Base-by-base conservation (phyloP, 2,329 filamentous ascomycete genomes). In the Trichoderma atroviride region DNA sequence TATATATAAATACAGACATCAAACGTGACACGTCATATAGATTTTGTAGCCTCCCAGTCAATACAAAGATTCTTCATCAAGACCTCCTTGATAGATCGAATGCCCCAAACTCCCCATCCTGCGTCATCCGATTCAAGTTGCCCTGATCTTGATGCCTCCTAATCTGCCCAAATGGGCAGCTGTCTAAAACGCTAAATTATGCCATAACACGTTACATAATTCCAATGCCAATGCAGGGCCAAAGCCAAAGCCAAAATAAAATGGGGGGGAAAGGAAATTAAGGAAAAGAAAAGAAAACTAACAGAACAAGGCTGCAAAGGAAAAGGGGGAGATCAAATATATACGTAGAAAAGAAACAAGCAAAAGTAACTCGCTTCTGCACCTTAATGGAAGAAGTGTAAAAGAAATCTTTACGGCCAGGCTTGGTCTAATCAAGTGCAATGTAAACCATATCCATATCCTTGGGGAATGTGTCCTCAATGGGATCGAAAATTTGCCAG, bases 361-460 rank as follows among this genome's bases (percentile, higher is more conserved):
- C 10, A n/a, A 29, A 33, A 24, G 16, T 31, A n/a, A 13, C 55
- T 40, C 29, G 52, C 53, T 40, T 43, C 29, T 6, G 31, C 27
- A 40, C 9, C 16, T 31, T 10, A 14, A 6, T 29, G 11, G 14
- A 11, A 14, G 19, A 13, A 11, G 10, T 22, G 5, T 9, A 29
- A 16, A 19, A n/a, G 19, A 47, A 14, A 31, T n/a, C 14, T 22
- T 22, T 24, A 9, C 4, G 3, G 22, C 29, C 57, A 31, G 40
- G 14, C 57, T 75, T 68, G 76, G 60, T 73, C 69, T 69, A 78
- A 62, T 72, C 69, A 43, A 76, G 69, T 50, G 73, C 69, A 61
- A 72, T 75, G 70, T 81, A 82, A 47, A 81, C 74, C 56, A 77
- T 75, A 66, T 82, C 80, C 80, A 80, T 79, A 37, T 78, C 76